Conservation (phyloP, 2,329 filamentous ascomycete genomes). For the Myrmaecium sp. region DNA sequence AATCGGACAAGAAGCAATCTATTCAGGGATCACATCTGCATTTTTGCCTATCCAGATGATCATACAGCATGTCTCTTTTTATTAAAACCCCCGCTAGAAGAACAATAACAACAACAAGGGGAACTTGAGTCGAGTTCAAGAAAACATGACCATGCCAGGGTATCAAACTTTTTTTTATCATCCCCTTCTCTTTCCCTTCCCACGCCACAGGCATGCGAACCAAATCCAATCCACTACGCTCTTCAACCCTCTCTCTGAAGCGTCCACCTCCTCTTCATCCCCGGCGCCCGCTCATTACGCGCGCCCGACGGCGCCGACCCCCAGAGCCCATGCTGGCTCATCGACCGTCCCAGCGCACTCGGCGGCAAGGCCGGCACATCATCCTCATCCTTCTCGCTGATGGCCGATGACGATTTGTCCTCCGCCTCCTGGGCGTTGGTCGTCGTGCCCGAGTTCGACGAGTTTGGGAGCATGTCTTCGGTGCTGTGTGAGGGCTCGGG, state of each 20-base stretch:
- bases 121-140: neutral
- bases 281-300: constrained; percentile 18
- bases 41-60: too few species aligned
- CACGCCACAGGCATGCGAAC: neutral
- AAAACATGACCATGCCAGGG: neutral
- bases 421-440: constrained; percentile 13
- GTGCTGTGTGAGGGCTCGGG: constrained; percentile 6
- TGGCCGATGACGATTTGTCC: constrained; percentile 5
- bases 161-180: neutral
- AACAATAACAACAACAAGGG: too few species aligned
- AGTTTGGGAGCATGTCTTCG: constrained; percentile 4
- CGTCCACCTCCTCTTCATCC: constrained; percentile 28
- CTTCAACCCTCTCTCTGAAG: constrained; percentile 14
- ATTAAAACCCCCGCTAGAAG: too few species aligned
- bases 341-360: constrained; percentile 7
- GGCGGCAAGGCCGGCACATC: constrained; percentile 14
- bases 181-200: neutral
- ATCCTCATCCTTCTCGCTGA: constrained; percentile 10
- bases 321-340: constrained; percentile 24
- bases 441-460: constrained; percentile 5
- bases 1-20: too few species aligned
- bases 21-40: too few species aligned
- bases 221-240: neutral
- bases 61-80: too few species aligned
- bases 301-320: constrained; percentile 17